These are phyloP conservation scores for Ogataea minuta DNA, from an alignment of 805 yeast genomes.

Conservation along the genomic window DNA sequence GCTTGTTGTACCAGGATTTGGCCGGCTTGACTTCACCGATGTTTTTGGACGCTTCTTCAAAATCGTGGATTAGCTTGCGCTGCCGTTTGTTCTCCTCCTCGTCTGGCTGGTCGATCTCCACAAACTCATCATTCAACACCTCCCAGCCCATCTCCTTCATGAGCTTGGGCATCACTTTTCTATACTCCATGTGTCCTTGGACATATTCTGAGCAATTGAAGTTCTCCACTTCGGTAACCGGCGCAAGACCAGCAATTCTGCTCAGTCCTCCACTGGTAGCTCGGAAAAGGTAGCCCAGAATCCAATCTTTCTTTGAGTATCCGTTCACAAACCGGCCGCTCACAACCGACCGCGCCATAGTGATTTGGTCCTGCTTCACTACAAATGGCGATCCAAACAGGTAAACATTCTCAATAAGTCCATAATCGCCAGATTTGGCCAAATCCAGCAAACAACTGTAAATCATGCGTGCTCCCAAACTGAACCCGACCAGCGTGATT, in stretches of 20 bases:
- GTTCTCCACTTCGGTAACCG: constrained; percentile 76
- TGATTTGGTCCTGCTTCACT: constrained; percentile 71
- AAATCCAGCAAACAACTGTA: constrained; percentile 86
- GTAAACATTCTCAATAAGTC: constrained; percentile 83
- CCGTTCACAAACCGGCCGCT: constrained; percentile 91
- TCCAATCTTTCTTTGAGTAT: constrained; percentile 91
- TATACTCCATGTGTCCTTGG: constrained; percentile 96
- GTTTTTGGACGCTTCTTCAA: constrained; percentile 69
- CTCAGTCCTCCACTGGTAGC: constrained; percentile 94
- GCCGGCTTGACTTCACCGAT: constrained; percentile 48
- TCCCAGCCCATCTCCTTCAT: constrained; percentile 70
- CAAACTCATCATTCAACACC: constrained; percentile 84
- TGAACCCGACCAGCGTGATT: constrained; percentile 87
- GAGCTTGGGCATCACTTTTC: constrained; percentile 87
- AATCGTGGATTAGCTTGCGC: constrained; percentile 75
- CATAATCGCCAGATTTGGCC: constrained; percentile 81
- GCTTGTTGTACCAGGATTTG: constrained; percentile 43
- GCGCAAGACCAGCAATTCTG: constrained; percentile 87
- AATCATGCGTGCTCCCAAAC: constrained; percentile 88
- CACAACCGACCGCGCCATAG: constrained; percentile 78
- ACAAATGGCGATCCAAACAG: constrained; percentile 88
- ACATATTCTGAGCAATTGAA: constrained; percentile 83
- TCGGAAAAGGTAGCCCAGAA: constrained; percentile 87
- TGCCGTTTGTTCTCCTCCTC: constrained; percentile 83
- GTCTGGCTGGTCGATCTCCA: constrained; percentile 95